Percentiles rank a stretch among this genome's conserved stretches.
Evolutionary conservation across 331 rosid genomes (phyloP).

Genomic region (Phaseolus coccineus): DNA sequence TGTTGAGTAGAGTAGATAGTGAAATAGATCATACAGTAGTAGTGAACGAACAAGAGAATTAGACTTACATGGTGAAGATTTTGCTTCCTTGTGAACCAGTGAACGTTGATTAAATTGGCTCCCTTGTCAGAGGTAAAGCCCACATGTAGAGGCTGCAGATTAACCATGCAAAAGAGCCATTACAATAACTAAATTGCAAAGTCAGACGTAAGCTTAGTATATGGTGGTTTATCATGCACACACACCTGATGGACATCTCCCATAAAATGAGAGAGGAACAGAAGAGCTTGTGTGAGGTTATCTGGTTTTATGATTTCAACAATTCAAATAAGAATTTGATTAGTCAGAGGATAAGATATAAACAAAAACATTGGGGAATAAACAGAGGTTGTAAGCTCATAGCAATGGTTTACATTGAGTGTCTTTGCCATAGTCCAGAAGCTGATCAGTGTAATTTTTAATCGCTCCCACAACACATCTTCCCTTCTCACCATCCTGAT

Average conservation of each 20-base stretch:
- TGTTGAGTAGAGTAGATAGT: not conserved
- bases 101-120: slow-evolving; percentile 68
- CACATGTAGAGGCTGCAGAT: slow-evolving; percentile 83
- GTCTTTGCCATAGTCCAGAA: slow-evolving; percentile 48
- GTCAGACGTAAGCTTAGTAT: slow-evolving; percentile 5
- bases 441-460: slow-evolving; percentile 77
- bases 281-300: slow-evolving; percentile 90
- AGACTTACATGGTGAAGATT: slow-evolving; percentile 86
- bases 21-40: not conserved
- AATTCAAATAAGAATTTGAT: slow-evolving; percentile 32
- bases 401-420: slow-evolving; percentile 54
- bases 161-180: slow-evolving; percentile 26
- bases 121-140: slow-evolving; percentile 83
- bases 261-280: slow-evolving; percentile 82
- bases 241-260: slow-evolving; percentile 96
- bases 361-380: not conserved
- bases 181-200: not conserved
- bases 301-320: slow-evolving; percentile 51
- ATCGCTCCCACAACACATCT: slow-evolving; percentile 85
- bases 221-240: slow-evolving; percentile 23
- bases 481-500: slow-evolving; percentile 58
- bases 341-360: not conserved
- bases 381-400: not conserved
- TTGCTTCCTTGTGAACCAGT: slow-evolving; percentile 76
- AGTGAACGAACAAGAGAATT: slow-evolving; percentile 14